Evolutionary conservation across 2,329 filamentous ascomycete genomes (phyloP).

Genomic region (Claviceps pazoutovae): DNA sequence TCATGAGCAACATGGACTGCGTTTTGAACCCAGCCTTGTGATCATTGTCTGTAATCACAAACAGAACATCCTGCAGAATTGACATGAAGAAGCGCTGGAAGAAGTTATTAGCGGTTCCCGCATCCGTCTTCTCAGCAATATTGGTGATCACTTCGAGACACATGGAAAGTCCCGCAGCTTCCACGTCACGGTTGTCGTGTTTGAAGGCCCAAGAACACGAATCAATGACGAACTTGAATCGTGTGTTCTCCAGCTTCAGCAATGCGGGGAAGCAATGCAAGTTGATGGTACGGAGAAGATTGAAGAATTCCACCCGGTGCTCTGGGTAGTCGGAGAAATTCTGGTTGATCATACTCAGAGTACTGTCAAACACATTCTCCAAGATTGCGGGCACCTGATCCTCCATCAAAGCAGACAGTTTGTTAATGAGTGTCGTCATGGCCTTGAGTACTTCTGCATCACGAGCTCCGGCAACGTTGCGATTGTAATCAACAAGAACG

Average conservation of each 20-base stretch:
- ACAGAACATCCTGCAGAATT: conserved; percentile 96
- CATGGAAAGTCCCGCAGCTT: conserved; percentile 94
- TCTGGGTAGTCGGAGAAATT: conserved; percentile 99
- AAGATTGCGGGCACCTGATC: conserved; percentile 95
- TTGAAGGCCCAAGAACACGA: conserved; percentile 99
- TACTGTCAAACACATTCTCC: conserved; percentile 98
- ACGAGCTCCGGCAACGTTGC: conserved; percentile 87
- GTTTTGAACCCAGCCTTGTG: conserved; percentile 99
- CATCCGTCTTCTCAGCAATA: conserved; percentile 84
- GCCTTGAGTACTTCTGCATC: conserved; percentile 95
- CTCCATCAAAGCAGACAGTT: conserved; percentile 92
- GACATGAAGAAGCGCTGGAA: conserved; percentile 96
- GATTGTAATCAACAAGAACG: conserved; percentile 89
- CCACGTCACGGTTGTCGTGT: conserved; percentile 96
- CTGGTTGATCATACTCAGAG: conserved; percentile 99
- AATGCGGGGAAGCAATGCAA: conserved; percentile 91
- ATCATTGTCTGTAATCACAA: conserved; percentile 91
- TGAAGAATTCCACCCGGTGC: conserved; percentile 99
- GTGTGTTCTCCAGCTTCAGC: conserved; percentile 82
- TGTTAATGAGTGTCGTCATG: conserved; percentile 94
- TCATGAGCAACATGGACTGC: conserved; percentile 82
- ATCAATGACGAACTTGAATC: conserved; percentile 99
- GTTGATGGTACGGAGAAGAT: conserved; percentile 89
- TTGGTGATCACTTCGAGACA: conserved; percentile 95
- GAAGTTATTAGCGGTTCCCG: conserved; percentile 78